Base-by-base conservation (phyloP, 495 filamentous ascomycete species). In the Recurvomyces mirabilis region DNA sequence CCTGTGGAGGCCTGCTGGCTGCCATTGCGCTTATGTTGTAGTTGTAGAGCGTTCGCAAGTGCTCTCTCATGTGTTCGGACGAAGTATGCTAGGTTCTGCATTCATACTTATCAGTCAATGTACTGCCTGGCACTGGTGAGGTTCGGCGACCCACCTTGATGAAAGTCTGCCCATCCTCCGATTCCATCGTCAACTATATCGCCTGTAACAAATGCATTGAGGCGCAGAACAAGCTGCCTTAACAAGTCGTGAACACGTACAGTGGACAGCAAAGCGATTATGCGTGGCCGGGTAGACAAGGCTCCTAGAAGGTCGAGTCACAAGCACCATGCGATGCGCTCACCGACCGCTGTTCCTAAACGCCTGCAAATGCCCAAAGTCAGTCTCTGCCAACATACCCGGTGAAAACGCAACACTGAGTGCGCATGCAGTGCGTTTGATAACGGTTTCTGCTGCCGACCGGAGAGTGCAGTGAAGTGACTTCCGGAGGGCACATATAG, bases 1-100 rank as follows among this genome's bases (percentile, higher is more conserved):
- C 70, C 52, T 5, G 53, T 38, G 13, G 55, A 32, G 20, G 32
- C 43, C 20, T 51, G 38, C 36, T 39, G 41, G 17, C 26, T 36
- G 68, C 64, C 79, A 79, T 87, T 72, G 60, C 74, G 79, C 46
- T 64, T 62, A 13, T 66, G 72, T 52, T 75, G 78, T 41, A 88
- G 70, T 60, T 94, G 91, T 25, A 95, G 70, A 49, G 91, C 89
- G 65, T 96, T 96, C 52, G 91, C 91, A 47, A 98, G 77, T 20
- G 87, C 91, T 67, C 93, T 94, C 63, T 98, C 91, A 66, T 98
- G 86, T 25, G 87, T 94, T 43, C 89, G 84, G 60, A 98, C 87
- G 66, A 93, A 96, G 62, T 79, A 81, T 51, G 89, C 87, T 50
- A 98, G 74, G 68, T 91, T 91, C 88, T 94, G 45, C 18, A 14